phyloP scores from a whole-genome alignment of 768 basidiomycete species.

The Rickenella mellea region DNA sequence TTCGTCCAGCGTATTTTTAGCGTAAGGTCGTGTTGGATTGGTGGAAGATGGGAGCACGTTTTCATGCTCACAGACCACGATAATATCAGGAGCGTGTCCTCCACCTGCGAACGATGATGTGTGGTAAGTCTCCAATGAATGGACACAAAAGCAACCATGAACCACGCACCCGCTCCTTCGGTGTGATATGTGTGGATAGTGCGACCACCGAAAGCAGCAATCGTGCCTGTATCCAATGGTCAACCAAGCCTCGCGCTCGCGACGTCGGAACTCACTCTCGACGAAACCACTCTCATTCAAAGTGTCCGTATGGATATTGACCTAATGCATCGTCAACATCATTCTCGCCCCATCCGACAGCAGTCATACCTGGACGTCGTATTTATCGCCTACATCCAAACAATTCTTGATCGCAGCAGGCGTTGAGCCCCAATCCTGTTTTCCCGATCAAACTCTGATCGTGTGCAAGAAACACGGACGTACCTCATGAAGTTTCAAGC shows the following conservation, averaged over 20 bases:
- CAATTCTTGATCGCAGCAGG: slow-evolving; percentile 72
- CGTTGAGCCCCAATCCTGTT: slow-evolving; percentile 85
- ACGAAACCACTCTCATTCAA: slow-evolving; percentile 97
- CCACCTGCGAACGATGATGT: slow-evolving; percentile 46
- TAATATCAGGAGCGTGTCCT: slow-evolving; percentile 96
- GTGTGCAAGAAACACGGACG: slow-evolving; percentile 1
- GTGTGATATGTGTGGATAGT: slow-evolving; percentile 98
- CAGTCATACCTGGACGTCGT: slow-evolving; percentile 77
- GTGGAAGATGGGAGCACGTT: slow-evolving; percentile 96
- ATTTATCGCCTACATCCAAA: slow-evolving; percentile 76
- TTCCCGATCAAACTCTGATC: background rate
- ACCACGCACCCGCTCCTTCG: slow-evolving; percentile 73
- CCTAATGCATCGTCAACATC: slow-evolving; percentile 23
- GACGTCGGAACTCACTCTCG: slow-evolving; percentile 51
- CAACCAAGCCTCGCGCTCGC: background rate
- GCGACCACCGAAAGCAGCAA: slow-evolving; percentile 78
- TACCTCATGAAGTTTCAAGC: slow-evolving; percentile 86
- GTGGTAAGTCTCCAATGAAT: no score
- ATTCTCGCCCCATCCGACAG: background rate
- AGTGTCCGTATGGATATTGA: slow-evolving; percentile 96
- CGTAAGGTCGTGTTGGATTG: slow-evolving; percentile 90
- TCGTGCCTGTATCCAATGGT: slow-evolving; percentile 48
- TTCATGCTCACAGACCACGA: slow-evolving; percentile 83
- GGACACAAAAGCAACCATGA: background rate
- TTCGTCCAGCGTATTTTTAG: slow-evolving; percentile 88